These are phyloP conservation scores for Plicaturopsis crispa DNA, from an alignment of 768 basidiomycete species.

Conservation along the genomic window DNA sequence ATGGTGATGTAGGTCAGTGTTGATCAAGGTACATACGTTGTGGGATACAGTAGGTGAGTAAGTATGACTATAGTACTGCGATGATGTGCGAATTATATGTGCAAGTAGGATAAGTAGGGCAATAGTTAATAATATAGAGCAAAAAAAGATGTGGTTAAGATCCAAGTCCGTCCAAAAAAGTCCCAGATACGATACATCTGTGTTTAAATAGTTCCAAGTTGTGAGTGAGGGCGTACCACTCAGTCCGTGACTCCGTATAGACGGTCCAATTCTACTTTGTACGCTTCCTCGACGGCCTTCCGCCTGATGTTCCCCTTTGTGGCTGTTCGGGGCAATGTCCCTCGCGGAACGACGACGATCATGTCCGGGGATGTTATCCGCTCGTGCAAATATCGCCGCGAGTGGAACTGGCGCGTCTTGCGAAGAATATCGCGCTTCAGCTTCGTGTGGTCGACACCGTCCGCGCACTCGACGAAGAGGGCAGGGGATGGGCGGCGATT, in stretches of 20 bases:
- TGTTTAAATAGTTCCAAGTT: too few relatives aligned
- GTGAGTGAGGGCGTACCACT: too few relatives aligned
- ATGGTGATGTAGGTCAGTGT: too few relatives aligned
- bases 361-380: slow-evolving; percentile 59
- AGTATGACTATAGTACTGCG: too few relatives aligned
- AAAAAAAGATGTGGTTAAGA: too few relatives aligned
- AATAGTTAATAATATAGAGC: too few relatives aligned
- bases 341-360: slow-evolving; percentile 57
- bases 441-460: slow-evolving; percentile 44
- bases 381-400: slow-evolving; percentile 71
- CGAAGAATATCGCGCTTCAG: slow-evolving; percentile 68
- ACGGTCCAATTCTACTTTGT: slow-evolving; percentile 46
- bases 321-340: slow-evolving; percentile 68
- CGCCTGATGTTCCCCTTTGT: slow-evolving; percentile 82
- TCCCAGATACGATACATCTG: too few relatives aligned
- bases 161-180: too few relatives aligned
- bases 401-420: slow-evolving; percentile 67
- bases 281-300: slow-evolving; percentile 65
- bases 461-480: slow-evolving; percentile 63
- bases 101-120: too few relatives aligned
- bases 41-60: too few relatives aligned
- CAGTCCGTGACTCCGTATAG: slow-evolving; percentile 40
- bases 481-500: slow-evolving; percentile 69
- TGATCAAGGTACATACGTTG: too few relatives aligned
- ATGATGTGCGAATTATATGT: too few relatives aligned